Conservation (phyloP, 257 asterid species). For the Vinca minor region DNA sequence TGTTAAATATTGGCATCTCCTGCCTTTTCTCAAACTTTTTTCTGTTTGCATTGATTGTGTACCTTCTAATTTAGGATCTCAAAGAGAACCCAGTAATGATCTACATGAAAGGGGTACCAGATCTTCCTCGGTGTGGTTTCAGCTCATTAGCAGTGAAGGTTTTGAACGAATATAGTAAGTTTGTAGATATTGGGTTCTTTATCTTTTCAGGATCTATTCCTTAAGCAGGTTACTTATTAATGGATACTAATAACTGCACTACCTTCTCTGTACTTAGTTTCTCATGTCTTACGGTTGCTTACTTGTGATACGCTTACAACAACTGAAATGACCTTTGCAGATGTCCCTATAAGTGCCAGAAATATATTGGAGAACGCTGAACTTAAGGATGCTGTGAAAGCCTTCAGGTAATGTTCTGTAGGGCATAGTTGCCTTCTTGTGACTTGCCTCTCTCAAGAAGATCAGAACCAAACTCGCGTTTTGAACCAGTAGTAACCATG, state of each 20-base stretch:
- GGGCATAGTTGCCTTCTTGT: background rate
- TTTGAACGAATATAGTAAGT: conserved; percentile 74
- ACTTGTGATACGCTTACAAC: conserved; percentile 12
- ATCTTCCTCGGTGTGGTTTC: conserved; percentile 88
- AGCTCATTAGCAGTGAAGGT: conserved; percentile 88
- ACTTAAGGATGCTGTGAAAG: conserved; percentile 78
- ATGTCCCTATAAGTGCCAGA: conserved; percentile 65
- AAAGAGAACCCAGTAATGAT: conserved; percentile 91
- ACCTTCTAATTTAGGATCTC: conserved; percentile 51
- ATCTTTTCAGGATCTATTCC: background rate
- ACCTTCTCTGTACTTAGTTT: background rate
- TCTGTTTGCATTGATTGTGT: too few relatives aligned
- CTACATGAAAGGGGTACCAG: conserved; percentile 96
- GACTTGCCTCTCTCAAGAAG: background rate
- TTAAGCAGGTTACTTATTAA: background rate
- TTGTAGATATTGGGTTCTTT: background rate
- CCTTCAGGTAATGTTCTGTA: conserved; percentile 44
- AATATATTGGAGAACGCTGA: conserved; percentile 80
- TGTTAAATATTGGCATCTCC: background rate
- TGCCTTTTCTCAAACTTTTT: conserved; percentile 13
- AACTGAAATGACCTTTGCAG: conserved; percentile 35
- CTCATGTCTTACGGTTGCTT: background rate
- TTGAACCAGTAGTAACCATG: too few relatives aligned
- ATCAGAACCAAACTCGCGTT: too few relatives aligned
- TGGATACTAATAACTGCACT: background rate